Evolutionary conservation across 306 rosid genomes (phyloP).

Genomic region (Cicer judaicum): DNA sequence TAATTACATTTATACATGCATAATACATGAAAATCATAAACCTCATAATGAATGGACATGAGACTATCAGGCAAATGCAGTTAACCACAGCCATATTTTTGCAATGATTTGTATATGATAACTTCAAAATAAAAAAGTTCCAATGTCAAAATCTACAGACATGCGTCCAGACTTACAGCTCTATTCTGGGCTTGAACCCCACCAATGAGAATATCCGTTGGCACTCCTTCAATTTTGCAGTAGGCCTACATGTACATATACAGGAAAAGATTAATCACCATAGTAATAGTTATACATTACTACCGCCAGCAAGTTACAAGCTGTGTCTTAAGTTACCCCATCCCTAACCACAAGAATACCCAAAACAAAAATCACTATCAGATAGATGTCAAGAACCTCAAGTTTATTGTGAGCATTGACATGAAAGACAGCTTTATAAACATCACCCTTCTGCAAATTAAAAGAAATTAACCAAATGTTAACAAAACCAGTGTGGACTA

Average conservation of each 20-base stretch:
- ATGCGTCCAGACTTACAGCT: conserved; percentile 74
- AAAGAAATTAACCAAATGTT: conserved; percentile 29
- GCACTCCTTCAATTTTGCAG: conserved; percentile 84
- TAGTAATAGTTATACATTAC: conserved; percentile 34
- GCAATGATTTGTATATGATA: conserved; percentile 18
- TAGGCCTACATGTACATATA: conserved; percentile 63
- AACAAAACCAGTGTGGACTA: not conserved
- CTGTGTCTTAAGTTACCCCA: not conserved
- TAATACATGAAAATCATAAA: conserved; percentile 11
- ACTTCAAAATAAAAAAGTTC: not conserved
- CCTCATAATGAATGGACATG: not conserved
- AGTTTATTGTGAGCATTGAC: conserved; percentile 84
- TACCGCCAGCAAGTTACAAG: not conserved
- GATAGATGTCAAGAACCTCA: conserved; percentile 61
- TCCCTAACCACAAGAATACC: not conserved
- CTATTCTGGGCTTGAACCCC: conserved; percentile 84
- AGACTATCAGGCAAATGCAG: not conserved
- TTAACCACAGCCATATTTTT: not conserved
- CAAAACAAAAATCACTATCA: conserved; percentile 5
- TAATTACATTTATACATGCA: not conserved
- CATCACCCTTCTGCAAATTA: conserved; percentile 74
- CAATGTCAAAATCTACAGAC: not conserved
- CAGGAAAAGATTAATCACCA: conserved; percentile 17
- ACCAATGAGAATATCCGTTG: conserved; percentile 68
- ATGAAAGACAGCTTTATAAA: conserved; percentile 70